Evolutionary conservation across 345 rosid species (phyloP).

Genomic region (Populus pruinosa): DNA sequence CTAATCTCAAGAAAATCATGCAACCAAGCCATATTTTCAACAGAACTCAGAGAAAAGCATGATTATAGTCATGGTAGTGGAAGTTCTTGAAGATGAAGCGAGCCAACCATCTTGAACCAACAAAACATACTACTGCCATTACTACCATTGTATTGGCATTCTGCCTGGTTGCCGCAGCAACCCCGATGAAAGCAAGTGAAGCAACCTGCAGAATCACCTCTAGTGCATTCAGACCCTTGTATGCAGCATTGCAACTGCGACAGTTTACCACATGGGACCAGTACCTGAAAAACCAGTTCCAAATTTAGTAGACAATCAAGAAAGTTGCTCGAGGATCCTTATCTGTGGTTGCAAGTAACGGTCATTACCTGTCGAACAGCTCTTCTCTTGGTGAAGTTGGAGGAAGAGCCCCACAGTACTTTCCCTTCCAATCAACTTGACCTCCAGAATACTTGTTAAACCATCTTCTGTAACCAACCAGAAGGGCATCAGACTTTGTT

Average conservation of each 20-base stretch:
- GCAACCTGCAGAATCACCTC: constrained; percentile 57
- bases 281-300: not conserved
- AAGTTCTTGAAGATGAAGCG: constrained; percentile 68
- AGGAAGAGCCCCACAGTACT: constrained; percentile 52
- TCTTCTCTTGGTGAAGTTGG: constrained; percentile 73
- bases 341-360: no score
- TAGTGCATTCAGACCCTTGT: constrained; percentile 52
- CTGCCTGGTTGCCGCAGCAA: constrained; percentile 55
- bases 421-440: constrained; percentile 71
- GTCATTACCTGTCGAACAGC: constrained; percentile 65
- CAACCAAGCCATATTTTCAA: no score
- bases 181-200: constrained; percentile 48
- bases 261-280: constrained; percentile 71
- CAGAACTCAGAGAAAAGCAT: constrained; percentile 54
- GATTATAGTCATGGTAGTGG: constrained; percentile 76
- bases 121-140: constrained; percentile 60
- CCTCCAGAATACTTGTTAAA: constrained; percentile 59
- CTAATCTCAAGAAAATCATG: no score
- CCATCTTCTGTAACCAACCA: constrained; percentile 80
- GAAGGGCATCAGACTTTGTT: constrained; percentile 67
- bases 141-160: constrained; percentile 43
- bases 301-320: not conserved
- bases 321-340: not conserved
- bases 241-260: constrained; percentile 66
- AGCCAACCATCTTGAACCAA: constrained; percentile 74